Percentiles rank a stretch among this genome's conserved stretches.
Conservation (phyloP, 2,329 filamentous ascomycete species). For the Cercospora citrullina region DNA sequence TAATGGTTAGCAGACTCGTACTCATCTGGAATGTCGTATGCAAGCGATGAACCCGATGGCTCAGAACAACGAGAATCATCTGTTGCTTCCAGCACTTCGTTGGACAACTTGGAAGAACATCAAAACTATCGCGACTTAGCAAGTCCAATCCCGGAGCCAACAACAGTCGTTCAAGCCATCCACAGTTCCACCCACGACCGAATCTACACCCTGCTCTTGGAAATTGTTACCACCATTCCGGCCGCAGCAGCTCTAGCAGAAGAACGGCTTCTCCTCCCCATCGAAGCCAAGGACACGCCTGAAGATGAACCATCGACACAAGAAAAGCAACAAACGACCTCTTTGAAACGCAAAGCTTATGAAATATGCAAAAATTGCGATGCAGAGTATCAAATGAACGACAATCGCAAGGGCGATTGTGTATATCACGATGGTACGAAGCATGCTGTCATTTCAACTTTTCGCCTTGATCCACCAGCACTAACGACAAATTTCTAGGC, state of each 20-base stretch:
- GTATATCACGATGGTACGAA: conserved; percentile 10
- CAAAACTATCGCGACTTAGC: neutral
- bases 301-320: neutral
- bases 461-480: too few relatives aligned
- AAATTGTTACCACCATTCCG: neutral
- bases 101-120: neutral
- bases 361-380: conserved; percentile 14
- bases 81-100: too few relatives aligned
- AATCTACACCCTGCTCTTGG: neutral
- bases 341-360: conserved; percentile 12
- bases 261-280: neutral
- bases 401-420: conserved; percentile 5
- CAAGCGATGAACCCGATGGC: neutral
- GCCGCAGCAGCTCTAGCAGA: conserved; percentile 1
- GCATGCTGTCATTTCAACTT: too few relatives aligned
- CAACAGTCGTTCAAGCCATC: neutral
- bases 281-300: neutral
- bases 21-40: neutral
- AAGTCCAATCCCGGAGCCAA: neutral
- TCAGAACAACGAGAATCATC: neutral
- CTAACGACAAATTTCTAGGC: too few relatives aligned
- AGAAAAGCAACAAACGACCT: neutral
- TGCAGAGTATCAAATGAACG: neutral
- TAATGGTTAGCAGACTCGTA: neutral
- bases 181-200: neutral